Percentiles rank a stretch among this genome's conserved stretches.
phyloP scores from a whole-genome alignment of 441 rosid species.

The Biscutella auriculata region DNA sequence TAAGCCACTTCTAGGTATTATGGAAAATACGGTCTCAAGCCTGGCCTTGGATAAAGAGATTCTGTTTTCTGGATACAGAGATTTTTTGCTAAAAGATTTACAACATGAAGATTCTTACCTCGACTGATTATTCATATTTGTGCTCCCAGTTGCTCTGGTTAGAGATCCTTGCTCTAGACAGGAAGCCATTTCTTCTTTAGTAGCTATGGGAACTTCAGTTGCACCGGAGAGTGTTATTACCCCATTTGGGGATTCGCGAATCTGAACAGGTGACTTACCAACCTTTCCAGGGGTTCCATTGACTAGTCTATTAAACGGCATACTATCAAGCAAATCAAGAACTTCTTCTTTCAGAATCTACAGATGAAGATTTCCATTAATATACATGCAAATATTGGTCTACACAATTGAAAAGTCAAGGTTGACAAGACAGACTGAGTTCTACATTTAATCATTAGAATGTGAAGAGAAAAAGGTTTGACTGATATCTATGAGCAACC shows the following conservation, averaged over 20 bases:
- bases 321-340: constrained; percentile 48
- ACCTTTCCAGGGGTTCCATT: constrained; percentile 41
- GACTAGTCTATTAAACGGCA: constrained; percentile 28
- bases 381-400: background rate
- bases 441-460: background rate
- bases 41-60: no score
- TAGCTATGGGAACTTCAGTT: constrained; percentile 41
- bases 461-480: background rate
- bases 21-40: no score
- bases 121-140: constrained; percentile 96
- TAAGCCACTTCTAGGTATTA: no score
- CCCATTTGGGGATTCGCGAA: constrained; percentile 61
- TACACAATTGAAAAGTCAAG: background rate
- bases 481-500: background rate
- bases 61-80: no score
- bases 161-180: constrained; percentile 91
- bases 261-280: constrained; percentile 49
- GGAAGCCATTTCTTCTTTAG: constrained; percentile 68
- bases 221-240: constrained; percentile 55
- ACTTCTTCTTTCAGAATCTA: constrained; percentile 74
- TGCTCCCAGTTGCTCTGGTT: constrained; percentile 93
- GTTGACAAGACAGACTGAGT: background rate
- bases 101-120: no score
- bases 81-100: no score
- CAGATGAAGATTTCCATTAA: constrained; percentile 21